Evolutionary conservation across 345 rosid species (phyloP).

Genomic region (Ceriops decandra): DNA sequence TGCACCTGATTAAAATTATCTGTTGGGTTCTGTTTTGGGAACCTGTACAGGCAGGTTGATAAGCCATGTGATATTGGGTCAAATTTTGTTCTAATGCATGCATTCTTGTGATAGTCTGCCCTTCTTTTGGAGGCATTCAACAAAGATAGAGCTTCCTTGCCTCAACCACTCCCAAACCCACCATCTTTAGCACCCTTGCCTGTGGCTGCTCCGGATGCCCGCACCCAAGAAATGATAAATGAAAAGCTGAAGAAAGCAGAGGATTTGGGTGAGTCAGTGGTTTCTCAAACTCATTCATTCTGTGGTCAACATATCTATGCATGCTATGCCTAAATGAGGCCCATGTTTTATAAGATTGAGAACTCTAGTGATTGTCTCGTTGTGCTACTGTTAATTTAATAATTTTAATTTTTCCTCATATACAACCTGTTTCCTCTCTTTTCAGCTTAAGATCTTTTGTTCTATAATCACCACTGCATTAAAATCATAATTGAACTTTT

Average conservation of each 20-base stretch:
- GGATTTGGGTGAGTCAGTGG: constrained; percentile 68
- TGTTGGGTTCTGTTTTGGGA: background rate
- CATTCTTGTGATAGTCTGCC: constrained; percentile 54
- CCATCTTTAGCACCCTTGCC: constrained; percentile 69
- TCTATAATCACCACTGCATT: too few relatives aligned
- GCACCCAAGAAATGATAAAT: constrained; percentile 95
- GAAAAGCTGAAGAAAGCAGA: constrained; percentile 98
- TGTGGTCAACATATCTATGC: background rate
- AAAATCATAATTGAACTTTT: too few relatives aligned
- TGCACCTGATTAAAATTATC: background rate
- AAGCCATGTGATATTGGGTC: background rate
- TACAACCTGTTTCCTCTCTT: too few relatives aligned
- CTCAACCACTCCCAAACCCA: constrained; percentile 75
- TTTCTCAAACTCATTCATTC: background rate
- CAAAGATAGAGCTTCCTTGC: constrained; percentile 95
- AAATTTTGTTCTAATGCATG: background rate
- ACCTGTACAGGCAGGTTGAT: too few relatives aligned
- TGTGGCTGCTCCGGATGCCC: constrained; percentile 72
- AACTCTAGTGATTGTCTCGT: too few relatives aligned
- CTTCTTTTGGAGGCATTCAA: constrained; percentile 97
- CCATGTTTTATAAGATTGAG: too few relatives aligned
- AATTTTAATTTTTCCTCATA: too few relatives aligned
- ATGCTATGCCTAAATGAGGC: too few relatives aligned
- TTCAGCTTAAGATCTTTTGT: too few relatives aligned
- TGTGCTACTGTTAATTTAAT: too few relatives aligned